A percentile compares a stretch with the other conserved stretches of the same genome.
Evolutionary conservation across 179 eudicot species (phyloP).

Genomic region (Sideroxylon spinosum): DNA sequence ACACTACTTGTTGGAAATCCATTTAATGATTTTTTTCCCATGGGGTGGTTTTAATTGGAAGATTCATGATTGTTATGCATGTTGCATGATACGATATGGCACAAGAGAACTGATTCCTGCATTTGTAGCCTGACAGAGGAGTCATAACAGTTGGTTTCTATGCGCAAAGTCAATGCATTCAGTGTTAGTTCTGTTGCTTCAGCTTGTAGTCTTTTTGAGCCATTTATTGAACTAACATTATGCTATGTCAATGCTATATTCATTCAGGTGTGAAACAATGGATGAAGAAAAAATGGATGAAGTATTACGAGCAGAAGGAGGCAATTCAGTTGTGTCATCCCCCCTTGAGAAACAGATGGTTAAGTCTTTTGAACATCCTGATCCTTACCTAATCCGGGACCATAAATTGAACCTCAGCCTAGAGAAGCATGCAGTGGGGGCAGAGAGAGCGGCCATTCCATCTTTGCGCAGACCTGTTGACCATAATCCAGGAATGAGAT

Average conservation of each 20-base stretch:
- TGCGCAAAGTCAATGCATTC: neutral
- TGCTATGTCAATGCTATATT: slow-evolving; percentile 8
- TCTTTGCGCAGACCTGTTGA: slow-evolving; percentile 43
- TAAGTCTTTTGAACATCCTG: slow-evolving; percentile 34
- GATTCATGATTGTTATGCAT: neutral
- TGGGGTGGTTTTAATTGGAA: neutral
- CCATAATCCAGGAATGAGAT: slow-evolving; percentile 30
- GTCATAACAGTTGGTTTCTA: neutral
- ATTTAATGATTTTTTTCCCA: neutral
- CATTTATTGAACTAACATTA: slow-evolving; percentile 6
- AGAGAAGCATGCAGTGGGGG: slow-evolving; percentile 44
- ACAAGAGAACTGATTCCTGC: slow-evolving; percentile 5
- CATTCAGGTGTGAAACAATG: slow-evolving; percentile 32
- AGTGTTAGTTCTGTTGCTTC: neutral
- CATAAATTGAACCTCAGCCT: slow-evolving; percentile 36
- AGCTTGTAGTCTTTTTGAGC: neutral
- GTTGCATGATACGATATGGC: neutral
- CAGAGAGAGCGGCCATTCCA: slow-evolving; percentile 45
- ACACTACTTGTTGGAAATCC: neutral
- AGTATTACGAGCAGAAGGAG: slow-evolving; percentile 26
- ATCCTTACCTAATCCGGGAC: slow-evolving; percentile 25
- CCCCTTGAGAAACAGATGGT: slow-evolving; percentile 27
- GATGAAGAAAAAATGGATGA: slow-evolving; percentile 38
- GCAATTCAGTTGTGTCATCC: slow-evolving; percentile 36
- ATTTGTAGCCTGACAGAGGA: neutral